phyloP scores from a whole-genome alignment of 352 stramenopile genomes.

The Pythium apleroticum region DNA sequence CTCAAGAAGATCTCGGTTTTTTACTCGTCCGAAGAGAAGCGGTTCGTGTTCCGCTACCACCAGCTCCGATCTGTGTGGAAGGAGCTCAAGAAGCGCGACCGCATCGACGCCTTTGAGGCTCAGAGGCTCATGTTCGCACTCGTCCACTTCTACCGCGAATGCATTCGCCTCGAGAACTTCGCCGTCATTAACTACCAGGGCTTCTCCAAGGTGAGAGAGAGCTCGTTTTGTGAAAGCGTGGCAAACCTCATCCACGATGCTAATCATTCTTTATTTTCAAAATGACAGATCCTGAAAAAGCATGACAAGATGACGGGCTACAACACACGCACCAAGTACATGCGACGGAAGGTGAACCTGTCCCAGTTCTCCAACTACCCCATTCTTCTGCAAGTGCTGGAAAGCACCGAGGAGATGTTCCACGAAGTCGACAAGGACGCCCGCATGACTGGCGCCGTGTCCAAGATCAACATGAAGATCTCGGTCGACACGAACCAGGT shows the following conservation, averaged over 20 bases:
- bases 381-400: slow-evolving; percentile 65
- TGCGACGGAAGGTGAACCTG: slow-evolving; percentile 78
- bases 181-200: slow-evolving; percentile 86
- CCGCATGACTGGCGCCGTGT: slow-evolving; percentile 47
- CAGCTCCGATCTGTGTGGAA: slow-evolving; percentile 72
- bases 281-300: slow-evolving; percentile 73
- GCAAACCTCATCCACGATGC: not conserved
- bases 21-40: slow-evolving; percentile 74
- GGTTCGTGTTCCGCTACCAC: slow-evolving; percentile 64
- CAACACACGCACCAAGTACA: slow-evolving; percentile 85
- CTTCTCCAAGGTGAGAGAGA: slow-evolving; percentile 83
- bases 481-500: slow-evolving; percentile 20
- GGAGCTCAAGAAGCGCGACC: slow-evolving; percentile 46
- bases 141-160: slow-evolving; percentile 84
- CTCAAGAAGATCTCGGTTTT: slow-evolving; percentile 85
- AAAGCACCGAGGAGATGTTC: slow-evolving; percentile 82
- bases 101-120: slow-evolving; percentile 43
- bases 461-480: slow-evolving; percentile 59
- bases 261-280: not conserved
- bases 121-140: slow-evolving; percentile 81
- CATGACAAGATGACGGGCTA: slow-evolving; percentile 87
- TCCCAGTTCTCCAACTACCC: slow-evolving; percentile 80
- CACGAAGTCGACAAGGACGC: slow-evolving; percentile 64
- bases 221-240: too few species aligned
- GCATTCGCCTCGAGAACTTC: slow-evolving; percentile 81